These are phyloP conservation scores for Lophiostoma macrostomum DNA, from an alignment of 495 filamentous ascomycete species.

Conservation along the genomic window DNA sequence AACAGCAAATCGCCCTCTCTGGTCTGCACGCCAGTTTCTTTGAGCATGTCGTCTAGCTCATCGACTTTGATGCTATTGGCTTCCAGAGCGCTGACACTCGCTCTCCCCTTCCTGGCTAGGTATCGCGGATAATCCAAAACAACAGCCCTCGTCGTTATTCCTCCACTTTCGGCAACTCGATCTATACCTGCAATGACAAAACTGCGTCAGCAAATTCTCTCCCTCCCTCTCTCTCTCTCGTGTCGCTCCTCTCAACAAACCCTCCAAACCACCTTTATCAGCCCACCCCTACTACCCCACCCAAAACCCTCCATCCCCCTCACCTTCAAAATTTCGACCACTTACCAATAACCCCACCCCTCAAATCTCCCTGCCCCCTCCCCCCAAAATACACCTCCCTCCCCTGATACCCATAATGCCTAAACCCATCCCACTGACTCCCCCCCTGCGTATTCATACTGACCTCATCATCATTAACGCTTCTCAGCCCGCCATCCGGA, in stretches of 20 bases:
- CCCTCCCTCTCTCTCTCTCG: too few relatives aligned
- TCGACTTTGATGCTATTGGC: constrained; percentile 4
- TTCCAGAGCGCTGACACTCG: neutral
- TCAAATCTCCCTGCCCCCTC: constrained; percentile 53
- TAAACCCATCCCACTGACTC: constrained; percentile 57
- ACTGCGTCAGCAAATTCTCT: too few relatives aligned
- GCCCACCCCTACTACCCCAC: too few relatives aligned
- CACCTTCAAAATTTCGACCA: too few relatives aligned
- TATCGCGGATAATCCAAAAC: constrained; percentile 46
- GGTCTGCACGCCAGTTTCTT: constrained; percentile 48
- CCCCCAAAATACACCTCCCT: constrained; percentile 60
- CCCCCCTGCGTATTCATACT: constrained; percentile 58
- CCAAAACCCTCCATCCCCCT: too few relatives aligned
- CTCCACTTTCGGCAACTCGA: constrained; percentile 21
- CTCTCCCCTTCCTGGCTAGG: constrained; percentile 23
- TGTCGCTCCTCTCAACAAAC: too few relatives aligned
- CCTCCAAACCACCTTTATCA: too few relatives aligned
- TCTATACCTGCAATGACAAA: too few relatives aligned
- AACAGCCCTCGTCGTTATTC: constrained; percentile 47
- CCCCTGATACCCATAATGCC: constrained; percentile 47
- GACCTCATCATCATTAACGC: constrained; percentile 45
- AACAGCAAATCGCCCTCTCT: constrained; percentile 57
- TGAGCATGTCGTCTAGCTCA: constrained; percentile 44
- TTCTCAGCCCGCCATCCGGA: constrained; percentile 18
- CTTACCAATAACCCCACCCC: constrained; percentile 32